Evolutionary conservation across 495 filamentous ascomycete genomes (phyloP).

Genomic region (Aspergillus baeticus): DNA sequence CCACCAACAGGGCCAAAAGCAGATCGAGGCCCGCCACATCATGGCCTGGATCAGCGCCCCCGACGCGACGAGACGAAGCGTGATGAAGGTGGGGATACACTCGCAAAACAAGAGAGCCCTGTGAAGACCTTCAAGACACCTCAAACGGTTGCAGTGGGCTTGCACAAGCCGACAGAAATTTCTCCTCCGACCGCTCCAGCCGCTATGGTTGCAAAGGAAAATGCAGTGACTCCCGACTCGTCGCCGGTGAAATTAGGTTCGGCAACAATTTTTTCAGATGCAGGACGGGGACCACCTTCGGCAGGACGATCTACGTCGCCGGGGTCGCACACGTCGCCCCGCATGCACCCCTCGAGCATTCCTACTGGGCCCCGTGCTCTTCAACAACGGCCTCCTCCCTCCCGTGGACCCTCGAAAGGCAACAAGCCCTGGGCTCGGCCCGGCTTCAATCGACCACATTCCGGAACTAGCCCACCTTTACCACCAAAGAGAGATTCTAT

Average conservation of each 20-base stretch:
- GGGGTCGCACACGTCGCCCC: constrained; percentile 43
- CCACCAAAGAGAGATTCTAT: constrained; percentile 37
- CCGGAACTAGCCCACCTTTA: constrained; percentile 27
- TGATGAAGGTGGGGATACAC: constrained; percentile 17
- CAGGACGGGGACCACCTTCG: constrained; percentile 28
- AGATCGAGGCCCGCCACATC: constrained; percentile 27
- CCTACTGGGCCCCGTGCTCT: constrained; percentile 59
- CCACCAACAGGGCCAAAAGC: constrained; percentile 45
- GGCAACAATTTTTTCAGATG: constrained; percentile 25
- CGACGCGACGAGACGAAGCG: constrained; percentile 22
- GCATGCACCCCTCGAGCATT: constrained; percentile 53
- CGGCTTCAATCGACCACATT: constrained; percentile 31
- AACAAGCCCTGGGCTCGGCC: constrained; percentile 66
- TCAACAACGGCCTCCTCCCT: constrained; percentile 36
- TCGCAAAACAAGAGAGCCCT: constrained; percentile 17
- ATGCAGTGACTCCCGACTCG: constrained; percentile 19
- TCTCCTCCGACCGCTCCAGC: constrained; percentile 45
- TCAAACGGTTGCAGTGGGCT: constrained; percentile 14
- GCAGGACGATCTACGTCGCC: constrained; percentile 32
- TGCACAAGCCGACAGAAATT: constrained; percentile 25
- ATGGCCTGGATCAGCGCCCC: constrained; percentile 19
- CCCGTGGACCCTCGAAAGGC: constrained; percentile 37
- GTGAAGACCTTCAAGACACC: constrained; percentile 19
- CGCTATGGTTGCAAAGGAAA: constrained; percentile 36
- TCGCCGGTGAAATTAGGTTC: constrained; percentile 23